Percentiles rank a stretch among this genome's conserved stretches.
Evolutionary conservation across 352 stramenopile genomes (phyloP).

Genomic region (Globisporangium yorkense): DNA sequence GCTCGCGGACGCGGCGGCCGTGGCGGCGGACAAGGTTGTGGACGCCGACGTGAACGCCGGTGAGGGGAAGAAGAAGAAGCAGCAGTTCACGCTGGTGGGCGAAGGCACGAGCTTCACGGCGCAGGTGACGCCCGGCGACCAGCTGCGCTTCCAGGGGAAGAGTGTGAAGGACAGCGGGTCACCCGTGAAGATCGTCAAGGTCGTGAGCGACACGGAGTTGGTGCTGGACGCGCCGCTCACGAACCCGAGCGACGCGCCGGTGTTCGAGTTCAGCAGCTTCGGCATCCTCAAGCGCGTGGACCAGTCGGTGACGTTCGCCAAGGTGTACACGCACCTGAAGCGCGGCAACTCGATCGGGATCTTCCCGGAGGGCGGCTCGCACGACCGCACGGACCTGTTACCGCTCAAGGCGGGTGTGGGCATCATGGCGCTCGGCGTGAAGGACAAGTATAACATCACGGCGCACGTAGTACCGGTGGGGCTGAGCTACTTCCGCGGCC

Average conservation of each 20-base stretch:
- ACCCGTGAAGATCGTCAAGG: conserved; percentile 77
- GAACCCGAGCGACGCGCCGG: conserved; percentile 25
- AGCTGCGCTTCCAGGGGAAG: conserved; percentile 71
- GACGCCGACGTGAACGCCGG: conserved; percentile 10
- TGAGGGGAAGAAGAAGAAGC: conserved; percentile 16
- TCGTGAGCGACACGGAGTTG: conserved; percentile 85
- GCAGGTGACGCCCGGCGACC: conserved; percentile 72
- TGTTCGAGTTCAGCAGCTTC: conserved; percentile 49
- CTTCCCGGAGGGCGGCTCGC: conserved; percentile 97
- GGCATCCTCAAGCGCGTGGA: conserved; percentile 91
- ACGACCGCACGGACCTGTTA: conserved; percentile 96
- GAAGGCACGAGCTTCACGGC: conserved; percentile 70
- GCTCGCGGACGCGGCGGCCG: conserved; percentile 26
- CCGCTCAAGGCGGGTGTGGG: conserved; percentile 97
- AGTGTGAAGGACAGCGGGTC: conserved; percentile 76
- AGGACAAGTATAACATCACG: conserved; percentile 96
- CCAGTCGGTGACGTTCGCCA: conserved; percentile 89
- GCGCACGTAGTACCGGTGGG: conserved; percentile 96
- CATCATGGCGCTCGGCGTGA: conserved; percentile 96
- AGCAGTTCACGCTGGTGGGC: conserved; percentile 43
- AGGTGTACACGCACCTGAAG: conserved; percentile 89
- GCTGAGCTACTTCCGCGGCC: conserved; percentile 97
- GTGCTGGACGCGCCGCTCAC: conserved; percentile 47
- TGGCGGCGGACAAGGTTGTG: conserved; percentile 16
- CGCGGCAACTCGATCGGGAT: conserved; percentile 92